A percentile compares a stretch with the other conserved stretches of the same genome.
Conservation (phyloP, 1,284 basidiomycete genomes). For the Puccinia coronata region DNA sequence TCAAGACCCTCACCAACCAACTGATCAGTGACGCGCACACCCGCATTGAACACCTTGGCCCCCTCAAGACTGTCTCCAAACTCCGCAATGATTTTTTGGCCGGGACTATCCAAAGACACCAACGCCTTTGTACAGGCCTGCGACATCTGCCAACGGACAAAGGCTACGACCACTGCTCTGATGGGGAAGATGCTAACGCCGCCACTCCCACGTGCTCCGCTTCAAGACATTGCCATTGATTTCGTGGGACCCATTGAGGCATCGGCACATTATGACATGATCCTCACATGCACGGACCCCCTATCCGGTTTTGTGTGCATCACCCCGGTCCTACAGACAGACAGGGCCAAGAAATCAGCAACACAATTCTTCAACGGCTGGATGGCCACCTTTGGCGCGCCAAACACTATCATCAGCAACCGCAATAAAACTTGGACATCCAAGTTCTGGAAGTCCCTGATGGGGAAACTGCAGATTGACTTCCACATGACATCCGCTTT, state of each 20-base stretch:
- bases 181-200: conserved; percentile 47
- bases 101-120: conserved; percentile 56
- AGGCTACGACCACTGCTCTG: no score
- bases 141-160: conserved; percentile 49
- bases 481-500: conserved; percentile 37
- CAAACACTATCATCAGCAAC: conserved; percentile 53
- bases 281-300: background rate
- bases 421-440: conserved; percentile 54
- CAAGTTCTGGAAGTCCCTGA: conserved; percentile 54
- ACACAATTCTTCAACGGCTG: background rate
- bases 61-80: conserved; percentile 58
- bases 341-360: background rate
- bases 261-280: background rate
- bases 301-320: background rate
- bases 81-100: conserved; percentile 61
- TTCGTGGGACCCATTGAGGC: background rate
- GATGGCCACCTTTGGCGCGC: conserved; percentile 50
- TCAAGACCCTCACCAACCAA: conserved; percentile 51
- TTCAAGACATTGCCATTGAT: no score
- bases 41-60: no score
- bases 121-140: conserved; percentile 9
- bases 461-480: background rate
- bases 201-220: background rate
- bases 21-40: conserved; percentile 57
- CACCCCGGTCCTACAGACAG: background rate